Evolutionary conservation across 306 rosid genomes (phyloP).

Genomic region (Morella rubra): DNA sequence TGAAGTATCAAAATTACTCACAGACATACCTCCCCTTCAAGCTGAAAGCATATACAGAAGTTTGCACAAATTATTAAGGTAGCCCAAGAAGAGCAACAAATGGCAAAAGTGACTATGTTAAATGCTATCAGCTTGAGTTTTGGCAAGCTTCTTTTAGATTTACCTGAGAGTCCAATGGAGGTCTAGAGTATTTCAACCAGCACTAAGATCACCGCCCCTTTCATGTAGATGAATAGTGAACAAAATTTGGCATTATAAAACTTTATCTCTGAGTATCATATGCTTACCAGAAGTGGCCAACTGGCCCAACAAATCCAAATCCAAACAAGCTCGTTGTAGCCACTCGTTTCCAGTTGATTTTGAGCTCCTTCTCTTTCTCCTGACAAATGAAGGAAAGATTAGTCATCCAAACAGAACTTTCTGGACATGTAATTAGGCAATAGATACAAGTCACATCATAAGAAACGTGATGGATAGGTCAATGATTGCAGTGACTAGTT

Average conservation of each 20-base stretch:
- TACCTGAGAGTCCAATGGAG: background rate
- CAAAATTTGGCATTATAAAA: background rate
- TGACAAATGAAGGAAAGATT: slow-evolving; percentile 17
- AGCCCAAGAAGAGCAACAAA: background rate
- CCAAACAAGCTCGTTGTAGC: slow-evolving; percentile 56
- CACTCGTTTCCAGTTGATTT: slow-evolving; percentile 62
- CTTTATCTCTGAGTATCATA: background rate
- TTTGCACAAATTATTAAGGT: too few relatives aligned
- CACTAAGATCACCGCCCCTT: background rate
- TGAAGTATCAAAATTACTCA: background rate
- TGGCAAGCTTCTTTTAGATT: slow-evolving; percentile 2
- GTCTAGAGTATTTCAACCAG: background rate
- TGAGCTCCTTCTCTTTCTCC: slow-evolving; percentile 42
- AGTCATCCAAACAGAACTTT: slow-evolving; percentile 17
- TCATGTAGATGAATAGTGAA: background rate
- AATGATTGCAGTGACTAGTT: background rate
- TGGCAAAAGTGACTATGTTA: background rate
- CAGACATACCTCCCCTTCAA: background rate
- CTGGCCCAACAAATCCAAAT: slow-evolving; percentile 61
- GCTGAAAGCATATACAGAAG: too few relatives aligned
- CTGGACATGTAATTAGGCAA: background rate
- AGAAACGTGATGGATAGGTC: background rate
- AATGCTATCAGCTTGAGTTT: background rate
- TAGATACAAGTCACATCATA: slow-evolving; percentile 10
- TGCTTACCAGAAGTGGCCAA: slow-evolving; percentile 63